Percentiles rank a stretch among this genome's conserved stretches.
These are phyloP conservation scores for Porogramme epimiltina DNA, from an alignment of 1,284 basidiomycete genomes.

Conservation along the genomic window DNA sequence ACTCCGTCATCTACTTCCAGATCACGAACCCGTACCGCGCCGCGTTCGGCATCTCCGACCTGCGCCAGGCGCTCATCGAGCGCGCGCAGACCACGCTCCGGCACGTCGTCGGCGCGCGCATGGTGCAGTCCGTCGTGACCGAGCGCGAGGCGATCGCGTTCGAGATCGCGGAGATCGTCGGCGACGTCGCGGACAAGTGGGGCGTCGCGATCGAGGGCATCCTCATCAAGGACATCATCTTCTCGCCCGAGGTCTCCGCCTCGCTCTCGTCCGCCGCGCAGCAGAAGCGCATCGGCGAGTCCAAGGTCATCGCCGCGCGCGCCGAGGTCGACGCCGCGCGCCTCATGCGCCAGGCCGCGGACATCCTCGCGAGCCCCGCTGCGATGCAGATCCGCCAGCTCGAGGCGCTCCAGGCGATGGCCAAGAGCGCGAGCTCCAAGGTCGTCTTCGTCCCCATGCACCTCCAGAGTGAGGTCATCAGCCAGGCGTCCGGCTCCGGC, in stretches of 20 bases:
- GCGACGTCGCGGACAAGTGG: constrained; percentile 88
- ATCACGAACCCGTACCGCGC: constrained; percentile 86
- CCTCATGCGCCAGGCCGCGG: constrained; percentile 92
- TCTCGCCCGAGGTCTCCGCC: constrained; percentile 89
- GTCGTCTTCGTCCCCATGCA: constrained; percentile 96
- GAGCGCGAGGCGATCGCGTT: constrained; percentile 96
- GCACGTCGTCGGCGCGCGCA: constrained; percentile 91
- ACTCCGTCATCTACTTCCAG: constrained; percentile 92
- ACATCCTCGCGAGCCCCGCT: constrained; percentile 90
- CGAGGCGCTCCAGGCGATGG: constrained; percentile 79
- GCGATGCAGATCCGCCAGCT: constrained; percentile 98
- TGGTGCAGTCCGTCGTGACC: constrained; percentile 82
- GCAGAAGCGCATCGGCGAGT: constrained; percentile 93
- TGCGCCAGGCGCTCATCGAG: constrained; percentile 87
- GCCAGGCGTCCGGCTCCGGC: constrained; percentile 47
- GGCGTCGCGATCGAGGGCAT: constrained; percentile 95
- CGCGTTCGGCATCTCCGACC: constrained; percentile 89
- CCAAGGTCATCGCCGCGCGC: constrained; percentile 94
- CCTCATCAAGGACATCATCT: constrained; percentile 93
- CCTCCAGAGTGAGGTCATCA: constrained; percentile 71
- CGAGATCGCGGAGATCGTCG: constrained; percentile 94
- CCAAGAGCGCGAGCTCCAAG: constrained; percentile 79
- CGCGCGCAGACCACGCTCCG: constrained; percentile 95
- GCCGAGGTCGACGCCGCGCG: constrained; percentile 95
- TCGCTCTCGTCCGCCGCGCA: constrained; percentile 93